Percentiles rank a stretch among this genome's conserved stretches.
Conservation (phyloP, 140 eudicot genomes). For the Flaveria floridana region DNA sequence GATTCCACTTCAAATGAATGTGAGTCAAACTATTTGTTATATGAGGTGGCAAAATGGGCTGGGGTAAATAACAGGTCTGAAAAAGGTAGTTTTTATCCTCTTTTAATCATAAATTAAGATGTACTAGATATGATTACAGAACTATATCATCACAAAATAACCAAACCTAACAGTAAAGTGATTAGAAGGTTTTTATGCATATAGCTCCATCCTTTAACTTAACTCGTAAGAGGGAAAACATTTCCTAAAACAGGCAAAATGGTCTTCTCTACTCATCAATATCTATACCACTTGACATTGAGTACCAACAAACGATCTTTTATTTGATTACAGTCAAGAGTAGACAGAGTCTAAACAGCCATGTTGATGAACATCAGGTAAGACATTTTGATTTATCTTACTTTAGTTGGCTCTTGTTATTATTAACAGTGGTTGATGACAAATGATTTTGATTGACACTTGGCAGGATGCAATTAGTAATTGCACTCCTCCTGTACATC, state of each 20-base stretch:
- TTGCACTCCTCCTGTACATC: slow-evolving; percentile 50
- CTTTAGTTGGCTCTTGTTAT: not conserved
- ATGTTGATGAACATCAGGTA: slow-evolving; percentile 52
- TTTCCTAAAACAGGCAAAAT: not conserved
- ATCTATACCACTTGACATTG: slow-evolving; percentile 3
- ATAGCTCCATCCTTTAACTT: not conserved
- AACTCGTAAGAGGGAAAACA: not conserved
- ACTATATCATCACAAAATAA: not conserved
- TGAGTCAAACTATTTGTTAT: slow-evolving; percentile 35
- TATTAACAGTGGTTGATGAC: slow-evolving; percentile 1
- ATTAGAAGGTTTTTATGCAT: slow-evolving; percentile 14
- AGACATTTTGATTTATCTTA: slow-evolving; percentile 7
- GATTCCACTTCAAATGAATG: slow-evolving; percentile 70
- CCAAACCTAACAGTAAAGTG: not conserved
- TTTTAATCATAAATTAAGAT: not conserved
- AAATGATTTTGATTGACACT: slow-evolving; percentile 15
- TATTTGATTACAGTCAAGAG: slow-evolving; percentile 49
- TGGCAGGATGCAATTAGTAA: slow-evolving; percentile 55
- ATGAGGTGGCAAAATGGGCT: not conserved
- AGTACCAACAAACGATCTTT: slow-evolving; percentile 18
- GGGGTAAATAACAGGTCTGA: too few relatives aligned
- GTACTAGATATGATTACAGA: not conserved
- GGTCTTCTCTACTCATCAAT: slow-evolving; percentile 4
- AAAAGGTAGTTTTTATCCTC: not conserved
- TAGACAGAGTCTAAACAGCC: slow-evolving; percentile 31